phyloP scores from a whole-genome alignment of 2,329 filamentous ascomycete genomes.

The Coleophoma crateriformis region DNA sequence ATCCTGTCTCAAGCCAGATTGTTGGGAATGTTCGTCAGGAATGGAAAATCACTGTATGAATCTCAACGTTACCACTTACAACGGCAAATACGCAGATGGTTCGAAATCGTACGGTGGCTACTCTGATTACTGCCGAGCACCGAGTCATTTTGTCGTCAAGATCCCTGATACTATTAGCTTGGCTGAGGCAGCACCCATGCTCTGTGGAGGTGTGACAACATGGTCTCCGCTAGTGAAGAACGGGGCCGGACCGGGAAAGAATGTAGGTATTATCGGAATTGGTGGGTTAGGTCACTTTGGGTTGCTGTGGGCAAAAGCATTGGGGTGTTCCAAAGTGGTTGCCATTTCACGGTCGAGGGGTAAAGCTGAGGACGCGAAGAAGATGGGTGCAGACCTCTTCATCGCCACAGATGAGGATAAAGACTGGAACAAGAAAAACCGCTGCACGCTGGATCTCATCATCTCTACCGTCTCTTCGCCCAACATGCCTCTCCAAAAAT shows the following conservation, averaged over 20 bases:
- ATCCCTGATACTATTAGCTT: conserved; percentile 48
- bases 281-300: conserved; percentile 73
- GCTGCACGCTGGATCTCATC: conserved; percentile 48
- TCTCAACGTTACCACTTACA: conserved; percentile 38
- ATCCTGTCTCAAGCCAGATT: conserved; percentile 36
- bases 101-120: conserved; percentile 46
- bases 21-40: conserved; percentile 40
- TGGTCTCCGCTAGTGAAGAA: conserved; percentile 65
- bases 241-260: conserved; percentile 63
- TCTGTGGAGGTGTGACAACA: conserved; percentile 73
- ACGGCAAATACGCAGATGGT: conserved; percentile 25
- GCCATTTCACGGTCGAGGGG: conserved; percentile 53
- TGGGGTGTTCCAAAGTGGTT: conserved; percentile 60
- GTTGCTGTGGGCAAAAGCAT: conserved; percentile 63
- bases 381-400: conserved; percentile 53
- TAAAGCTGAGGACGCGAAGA: conserved; percentile 55
- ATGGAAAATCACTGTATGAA: conserved; percentile 20
- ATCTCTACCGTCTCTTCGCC: conserved; percentile 47
- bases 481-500: conserved; percentile 56
- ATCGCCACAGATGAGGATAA: conserved; percentile 48
- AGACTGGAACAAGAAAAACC: conserved; percentile 50
- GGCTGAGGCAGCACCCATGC: conserved; percentile 57
- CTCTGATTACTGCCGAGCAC: conserved; percentile 39
- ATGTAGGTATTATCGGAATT: conserved; percentile 66
- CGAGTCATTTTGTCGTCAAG: conserved; percentile 53